Evolutionary conservation across 2,329 filamentous ascomycete species (phyloP), one percentile per base, ranked within the genome.

Genomic region (Aspergillus sp.): DNA sequence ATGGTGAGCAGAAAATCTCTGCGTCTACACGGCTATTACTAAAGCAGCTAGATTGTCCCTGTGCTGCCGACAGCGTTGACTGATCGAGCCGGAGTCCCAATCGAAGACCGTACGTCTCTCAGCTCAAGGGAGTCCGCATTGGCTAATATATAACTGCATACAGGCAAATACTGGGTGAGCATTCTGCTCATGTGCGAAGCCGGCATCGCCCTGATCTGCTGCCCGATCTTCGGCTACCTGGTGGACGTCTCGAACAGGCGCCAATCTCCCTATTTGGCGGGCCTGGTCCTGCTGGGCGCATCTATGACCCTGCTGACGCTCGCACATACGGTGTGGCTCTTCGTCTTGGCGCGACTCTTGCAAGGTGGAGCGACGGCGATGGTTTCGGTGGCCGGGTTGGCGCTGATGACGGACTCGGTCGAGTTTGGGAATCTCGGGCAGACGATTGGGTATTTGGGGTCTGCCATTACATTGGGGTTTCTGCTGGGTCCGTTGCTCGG

Each of bases 351-450:
- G 4, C 69, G 80, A 30, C 56, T 80, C 0, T 61, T 82, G 1
- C 80, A 83, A 55, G 80, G 80, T 1, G 64, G 76, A 19, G 78
- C 75, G 46, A 77, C 71, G 5, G 78, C 76, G 0, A 70, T 81
- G 30, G 79, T 83, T 0, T 81, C 79, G 73, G 80, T 77, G 0
- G 74, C 79, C 7, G 77, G 79, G 0, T 62, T 82, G 7, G 77
- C 80, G 1, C 68, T 83, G 49, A 70, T 79, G 35, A 64, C 80
- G 4, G 80, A 83, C 56, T 80, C 79, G 0, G 79, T 83, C 5
- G 70, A 74, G 0, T 70, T 67, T 2, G 68, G 76, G 43, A 77
- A 79, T 41, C 59, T 84, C 34, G 81, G 80, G 2, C 81, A 80
- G 58, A 77, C 76, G 1, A 77, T 84, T 56, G 81, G 81, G 9